Conservation (phyloP, 495 filamentous ascomycete genomes). For the Patellaria atrata region DNA sequence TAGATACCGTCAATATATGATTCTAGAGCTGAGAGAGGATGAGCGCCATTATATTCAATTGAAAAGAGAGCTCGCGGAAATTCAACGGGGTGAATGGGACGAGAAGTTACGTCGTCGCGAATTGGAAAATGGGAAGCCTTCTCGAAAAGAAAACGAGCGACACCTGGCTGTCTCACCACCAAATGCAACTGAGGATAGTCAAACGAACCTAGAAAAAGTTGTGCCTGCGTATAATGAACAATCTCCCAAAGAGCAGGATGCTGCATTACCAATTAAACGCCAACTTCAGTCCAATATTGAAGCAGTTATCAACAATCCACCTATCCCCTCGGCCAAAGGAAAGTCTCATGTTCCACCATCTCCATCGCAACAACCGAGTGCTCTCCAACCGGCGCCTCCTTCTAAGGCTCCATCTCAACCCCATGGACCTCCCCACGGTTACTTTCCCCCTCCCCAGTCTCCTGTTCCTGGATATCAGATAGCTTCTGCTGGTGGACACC, state of each 20-base stretch:
- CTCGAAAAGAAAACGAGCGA: too few species aligned
- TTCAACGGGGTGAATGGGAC: conserved; percentile 47
- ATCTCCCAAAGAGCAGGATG: too few species aligned
- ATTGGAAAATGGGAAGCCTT: conserved; percentile 8
- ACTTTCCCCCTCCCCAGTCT: conserved; percentile 8
- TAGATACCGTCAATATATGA: conserved; percentile 51
- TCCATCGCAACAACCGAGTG: background rate
- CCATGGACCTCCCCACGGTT: conserved; percentile 5
- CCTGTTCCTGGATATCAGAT: conserved; percentile 7
- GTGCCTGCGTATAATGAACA: too few species aligned
- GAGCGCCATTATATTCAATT: conserved; percentile 53
- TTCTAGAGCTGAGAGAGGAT: conserved; percentile 55
- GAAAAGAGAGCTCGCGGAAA: conserved; percentile 49
- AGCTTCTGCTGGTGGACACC: conserved; percentile 10
- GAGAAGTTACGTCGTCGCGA: conserved; percentile 12
- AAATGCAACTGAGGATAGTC: too few species aligned
- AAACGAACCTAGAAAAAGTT: too few species aligned
- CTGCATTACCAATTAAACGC: too few species aligned
- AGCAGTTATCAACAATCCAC: too few species aligned
- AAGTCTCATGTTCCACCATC: too few species aligned
- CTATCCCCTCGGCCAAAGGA: too few species aligned
- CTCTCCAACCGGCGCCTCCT: conserved; percentile 7
- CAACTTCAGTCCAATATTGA: too few species aligned
- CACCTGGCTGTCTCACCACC: too few species aligned
- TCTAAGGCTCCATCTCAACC: conserved; percentile 8